Evolutionary conservation across 2,329 filamentous ascomycete genomes (phyloP), one percentile per base, ranked within the genome.

Genomic region (Septoria petroselini): DNA sequence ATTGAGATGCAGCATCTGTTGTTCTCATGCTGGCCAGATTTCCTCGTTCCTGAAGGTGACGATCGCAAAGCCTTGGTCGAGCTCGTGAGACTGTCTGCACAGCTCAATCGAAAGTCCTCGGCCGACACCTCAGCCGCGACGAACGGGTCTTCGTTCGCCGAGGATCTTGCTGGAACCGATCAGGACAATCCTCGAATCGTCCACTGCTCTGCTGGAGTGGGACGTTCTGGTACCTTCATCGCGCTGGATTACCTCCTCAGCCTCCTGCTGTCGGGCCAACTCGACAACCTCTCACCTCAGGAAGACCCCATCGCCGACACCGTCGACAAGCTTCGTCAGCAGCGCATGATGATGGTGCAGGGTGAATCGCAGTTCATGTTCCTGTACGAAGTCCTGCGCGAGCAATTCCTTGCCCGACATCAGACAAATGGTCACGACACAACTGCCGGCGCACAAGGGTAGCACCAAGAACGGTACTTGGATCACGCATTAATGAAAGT

Each of bases 291-390:
- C 7, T 58, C 71, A 7, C 70, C 75, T 8, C 71, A 76, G 39
- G 64, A 70, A 19, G 91, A 96, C 62, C 79, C 85, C 2, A 78
- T 98, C 33, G 87, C 83, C 58, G 78, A 86, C 14, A 86, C 86
- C 0, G 91, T 98, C 46, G 85, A 95, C 61, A 71, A 74, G 53
- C 77, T 98, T 48, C 81, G 93, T 37, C 82, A 91, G 68, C 93
- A 98, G 74, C 81, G 93, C 14, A 87, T 88, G 73, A 88, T 85
- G 71, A 98, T 98, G 93, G 93, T 98, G 4, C 93, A 97, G 71
- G 85, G 87, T 38, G 86, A 91, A 61, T 68, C 78, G 40, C 93
- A 98, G 68, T 93, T 87, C 62, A 71, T 81, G 30, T 96, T 97
- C 67, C 80, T 98, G 50, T 97, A 98, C 71, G 83, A 90, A 63